Base-by-base conservation (phyloP, 257 asterid species). In the Capsicum rhomboideum region DNA sequence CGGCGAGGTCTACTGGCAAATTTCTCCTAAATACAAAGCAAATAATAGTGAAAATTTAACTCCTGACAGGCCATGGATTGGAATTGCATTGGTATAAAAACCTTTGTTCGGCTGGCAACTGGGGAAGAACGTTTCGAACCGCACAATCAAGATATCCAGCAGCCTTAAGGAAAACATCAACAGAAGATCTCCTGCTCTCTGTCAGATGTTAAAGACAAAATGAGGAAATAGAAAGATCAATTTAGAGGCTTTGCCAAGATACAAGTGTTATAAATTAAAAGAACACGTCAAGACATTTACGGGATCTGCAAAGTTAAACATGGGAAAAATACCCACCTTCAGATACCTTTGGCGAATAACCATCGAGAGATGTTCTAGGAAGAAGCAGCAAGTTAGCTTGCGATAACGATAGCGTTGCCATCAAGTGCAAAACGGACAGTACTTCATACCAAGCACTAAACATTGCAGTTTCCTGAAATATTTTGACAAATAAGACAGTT, bases 131-230 rank as follows among this genome's bases (percentile, higher is more conserved):
- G 72, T 93, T 97, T 69, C 92, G 92, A 79, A 96, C 94, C 40
- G 99, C 99, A 89, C 97, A 94, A 85, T 96, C 99, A 88, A 96
- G 97, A 91, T 92, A 96, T 82, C 99, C 99, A 10, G 99, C 99
- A 61, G 99, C 99, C 89, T 92, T 96, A 46, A 96, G 90, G 87
- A 96, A 96, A 81, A 94, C 68, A 87, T 96, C 98, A 87, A 96
- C 91, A 63, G 98, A 92, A 88, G 98, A 89, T 86, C 98, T 90
- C 58, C 99, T 91, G 88, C 90, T 90, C 91, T 96, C 98, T 96
- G 95, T 87, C 66, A 78, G 79, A 81, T 54, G 42, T 77, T 16
- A 50, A 50, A 77, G 17, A 4, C 59, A 77, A 77, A 49, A 77
- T 77, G 82, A 77, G 64, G 82, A 28, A 78, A 28, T 17, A 56